These are phyloP conservation scores for Venturia asperata DNA, from an alignment of 2,329 filamentous ascomycete species.

Conservation along the genomic window DNA sequence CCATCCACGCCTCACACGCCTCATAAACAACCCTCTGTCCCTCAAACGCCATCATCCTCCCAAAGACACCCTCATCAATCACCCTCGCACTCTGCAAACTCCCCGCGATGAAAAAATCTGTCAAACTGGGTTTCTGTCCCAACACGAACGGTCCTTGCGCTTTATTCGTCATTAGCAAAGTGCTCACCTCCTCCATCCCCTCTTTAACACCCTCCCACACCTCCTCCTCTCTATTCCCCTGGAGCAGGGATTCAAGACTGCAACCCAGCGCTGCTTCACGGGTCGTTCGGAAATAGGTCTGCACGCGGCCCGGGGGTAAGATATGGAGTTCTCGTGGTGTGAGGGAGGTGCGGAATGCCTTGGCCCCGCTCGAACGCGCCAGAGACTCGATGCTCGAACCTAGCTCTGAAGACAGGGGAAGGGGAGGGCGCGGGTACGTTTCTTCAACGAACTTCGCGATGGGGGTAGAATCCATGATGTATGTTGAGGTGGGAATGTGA, in stretches of 20 bases:
- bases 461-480: slow-evolving; percentile 55
- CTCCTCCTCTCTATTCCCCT: slow-evolving; percentile 47
- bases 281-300: too few relatives aligned
- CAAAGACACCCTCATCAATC: slow-evolving; percentile 24
- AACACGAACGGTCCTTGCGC: slow-evolving; percentile 36
- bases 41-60: background rate
- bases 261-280: slow-evolving; percentile 33
- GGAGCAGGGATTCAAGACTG: slow-evolving; percentile 34
- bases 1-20: slow-evolving; percentile 23
- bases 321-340: too few relatives aligned
- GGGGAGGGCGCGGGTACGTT: slow-evolving; percentile 48
- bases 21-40: slow-evolving; percentile 29
- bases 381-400: slow-evolving; percentile 19
- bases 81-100: slow-evolving; percentile 30
- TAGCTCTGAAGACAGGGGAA: slow-evolving; percentile 48
- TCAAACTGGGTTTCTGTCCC: slow-evolving; percentile 31
- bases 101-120: slow-evolving; percentile 38
- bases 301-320: too few relatives aligned
- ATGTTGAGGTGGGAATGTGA: slow-evolving; percentile 50
- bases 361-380: too few relatives aligned
- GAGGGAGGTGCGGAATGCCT: too few relatives aligned
- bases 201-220: slow-evolving; percentile 42
- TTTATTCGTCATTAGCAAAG: slow-evolving; percentile 41
- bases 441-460: slow-evolving; percentile 57
- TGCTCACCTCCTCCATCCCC: slow-evolving; percentile 43